phyloP scores from a whole-genome alignment of 192 early-diverging fungal species.

The Lobosporangium transversale region DNA sequence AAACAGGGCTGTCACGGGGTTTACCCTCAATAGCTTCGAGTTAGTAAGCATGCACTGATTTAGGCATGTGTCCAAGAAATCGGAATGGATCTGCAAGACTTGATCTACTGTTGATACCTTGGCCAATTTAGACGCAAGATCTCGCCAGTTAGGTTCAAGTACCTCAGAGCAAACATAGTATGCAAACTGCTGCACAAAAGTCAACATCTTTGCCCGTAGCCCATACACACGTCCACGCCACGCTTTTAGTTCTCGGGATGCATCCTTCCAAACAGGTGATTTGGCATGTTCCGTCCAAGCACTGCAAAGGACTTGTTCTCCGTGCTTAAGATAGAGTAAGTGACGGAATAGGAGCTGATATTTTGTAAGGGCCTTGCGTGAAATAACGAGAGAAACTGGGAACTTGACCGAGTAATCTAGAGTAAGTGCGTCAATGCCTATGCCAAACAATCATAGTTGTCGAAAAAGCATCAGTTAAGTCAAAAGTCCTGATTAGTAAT shows the following conservation, averaged over 20 bases:
- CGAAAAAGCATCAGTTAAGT: too few relatives aligned
- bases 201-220: conserved; percentile 84
- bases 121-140: conserved; percentile 70
- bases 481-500: too few relatives aligned
- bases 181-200: conserved; percentile 92
- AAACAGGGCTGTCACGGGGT: too few relatives aligned
- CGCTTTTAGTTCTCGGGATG: conserved; percentile 57
- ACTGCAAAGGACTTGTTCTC: conserved; percentile 81
- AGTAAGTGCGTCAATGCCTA: conserved; percentile 84
- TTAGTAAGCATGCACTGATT: conserved; percentile 93
- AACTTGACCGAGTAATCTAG: conserved; percentile 87
- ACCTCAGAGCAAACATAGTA: conserved; percentile 93
- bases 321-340: conserved; percentile 87
- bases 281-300: conserved; percentile 82
- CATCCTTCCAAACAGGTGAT: conserved; percentile 58
- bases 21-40: conserved; percentile 83
- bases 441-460: not conserved
- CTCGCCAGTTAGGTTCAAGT: conserved; percentile 89
- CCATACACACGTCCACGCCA: conserved; percentile 75
- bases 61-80: conserved; percentile 88
- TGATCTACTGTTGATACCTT: conserved; percentile 88
- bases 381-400: conserved; percentile 90
- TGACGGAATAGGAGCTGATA: conserved; percentile 94
- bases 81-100: conserved; percentile 79
- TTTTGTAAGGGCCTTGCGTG: conserved; percentile 82